These are phyloP conservation scores for Kazachstania sp. DNA, from an alignment of 1,139 yeast species.

Conservation along the genomic window DNA sequence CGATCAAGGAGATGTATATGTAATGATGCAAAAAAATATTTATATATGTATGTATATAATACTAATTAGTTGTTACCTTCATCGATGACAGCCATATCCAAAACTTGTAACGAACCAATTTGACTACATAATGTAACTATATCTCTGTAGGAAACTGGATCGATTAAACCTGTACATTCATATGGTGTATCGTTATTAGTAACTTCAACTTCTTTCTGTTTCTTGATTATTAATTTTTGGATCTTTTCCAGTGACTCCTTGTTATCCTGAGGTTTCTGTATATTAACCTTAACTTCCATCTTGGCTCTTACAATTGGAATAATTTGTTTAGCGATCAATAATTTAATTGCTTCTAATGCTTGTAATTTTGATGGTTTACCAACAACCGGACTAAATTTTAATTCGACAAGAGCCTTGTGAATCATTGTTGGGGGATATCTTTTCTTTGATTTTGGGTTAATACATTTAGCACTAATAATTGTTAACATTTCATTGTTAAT, in stretches of 20 bases:
- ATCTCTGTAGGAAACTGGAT: constrained; percentile 79
- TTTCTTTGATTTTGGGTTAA: constrained; percentile 81
- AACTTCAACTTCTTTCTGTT: constrained; percentile 32
- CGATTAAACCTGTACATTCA: constrained; percentile 67
- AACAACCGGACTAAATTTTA: constrained; percentile 75
- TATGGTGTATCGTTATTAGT: constrained; percentile 44
- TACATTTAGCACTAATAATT: constrained; percentile 80
- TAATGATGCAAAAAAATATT: neutral
- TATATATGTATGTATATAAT: too few species aligned
- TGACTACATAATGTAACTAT: constrained; percentile 48
- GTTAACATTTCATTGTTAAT: constrained; percentile 77
- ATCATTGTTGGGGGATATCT: constrained; percentile 93
- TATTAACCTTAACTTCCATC: constrained; percentile 67
- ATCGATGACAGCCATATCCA: constrained; percentile 82
- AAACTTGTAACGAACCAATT: constrained; percentile 64
- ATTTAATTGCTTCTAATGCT: constrained; percentile 84
- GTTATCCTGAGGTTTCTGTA: constrained; percentile 39
- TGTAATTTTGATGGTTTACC: constrained; percentile 76
- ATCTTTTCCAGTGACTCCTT: constrained; percentile 32
- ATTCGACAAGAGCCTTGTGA: constrained; percentile 72
- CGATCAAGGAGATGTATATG: constrained; percentile 27
- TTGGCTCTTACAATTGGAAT: constrained; percentile 92
- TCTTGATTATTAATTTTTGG: constrained; percentile 24
- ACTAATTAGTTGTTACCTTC: constrained; percentile 37
- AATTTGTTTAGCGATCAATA: constrained; percentile 66